Conservation (phyloP, 2,329 filamentous ascomycete genomes). For the Penicillium sp. region DNA sequence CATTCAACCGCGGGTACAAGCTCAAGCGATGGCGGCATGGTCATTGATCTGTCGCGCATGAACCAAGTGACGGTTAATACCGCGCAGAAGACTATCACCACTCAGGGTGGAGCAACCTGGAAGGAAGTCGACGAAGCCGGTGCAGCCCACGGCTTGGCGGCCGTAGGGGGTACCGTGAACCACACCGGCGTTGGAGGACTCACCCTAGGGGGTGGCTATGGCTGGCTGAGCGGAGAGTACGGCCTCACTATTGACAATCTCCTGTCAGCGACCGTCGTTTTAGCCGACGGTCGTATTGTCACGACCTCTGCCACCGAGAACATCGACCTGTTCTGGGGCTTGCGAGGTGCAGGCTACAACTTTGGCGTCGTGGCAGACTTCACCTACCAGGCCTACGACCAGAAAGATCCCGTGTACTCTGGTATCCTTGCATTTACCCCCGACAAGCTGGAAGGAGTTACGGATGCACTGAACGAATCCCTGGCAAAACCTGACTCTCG, state of each 20-base stretch:
- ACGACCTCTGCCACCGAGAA: conserved; percentile 44
- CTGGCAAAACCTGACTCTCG: conserved; percentile 58
- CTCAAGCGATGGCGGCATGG: conserved; percentile 54
- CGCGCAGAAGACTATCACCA: conserved; percentile 45
- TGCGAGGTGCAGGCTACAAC: conserved; percentile 46
- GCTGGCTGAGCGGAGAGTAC: conserved; percentile 53
- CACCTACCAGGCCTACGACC: conserved; percentile 34
- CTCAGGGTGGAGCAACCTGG: conserved; percentile 56
- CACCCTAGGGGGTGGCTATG: conserved; percentile 58
- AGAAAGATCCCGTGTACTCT: conserved; percentile 31
- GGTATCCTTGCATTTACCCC: conserved; percentile 29
- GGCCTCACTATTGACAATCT: conserved; percentile 56
- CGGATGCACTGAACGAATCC: conserved; percentile 38
- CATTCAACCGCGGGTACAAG: conserved; percentile 55
- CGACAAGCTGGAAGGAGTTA: conserved; percentile 22
- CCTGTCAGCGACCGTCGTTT: conserved; percentile 37
- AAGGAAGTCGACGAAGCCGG: conserved; percentile 54
- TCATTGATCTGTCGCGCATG: conserved; percentile 57
- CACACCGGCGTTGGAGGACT: conserved; percentile 62
- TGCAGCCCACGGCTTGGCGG: conserved; percentile 53
- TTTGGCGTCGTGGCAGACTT: conserved; percentile 50
- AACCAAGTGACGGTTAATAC: conserved; percentile 49
- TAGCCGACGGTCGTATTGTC: conserved; percentile 40
- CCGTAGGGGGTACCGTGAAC: conserved; percentile 61
- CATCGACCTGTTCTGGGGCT: conserved; percentile 49